Evolutionary conservation across 495 filamentous ascomycete species (phyloP), one percentile per base, ranked within the genome.

Genomic region (Neurospora hispaniola): DNA sequence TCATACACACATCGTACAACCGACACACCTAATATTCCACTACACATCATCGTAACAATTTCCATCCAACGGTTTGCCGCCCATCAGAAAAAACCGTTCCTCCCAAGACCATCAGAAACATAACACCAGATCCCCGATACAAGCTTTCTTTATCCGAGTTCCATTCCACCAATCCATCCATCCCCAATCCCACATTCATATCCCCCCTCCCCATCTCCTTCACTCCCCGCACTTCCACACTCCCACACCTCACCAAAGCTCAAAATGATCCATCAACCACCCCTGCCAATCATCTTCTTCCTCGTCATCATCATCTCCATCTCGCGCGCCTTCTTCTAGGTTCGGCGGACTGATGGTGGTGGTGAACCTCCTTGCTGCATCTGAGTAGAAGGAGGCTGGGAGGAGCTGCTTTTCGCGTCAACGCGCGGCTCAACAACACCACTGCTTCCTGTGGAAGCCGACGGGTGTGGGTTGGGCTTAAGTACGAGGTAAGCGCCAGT

Each of bases 261-360:
- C 54, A 62, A 62, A 62, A 6, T 62, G 54, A 62, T 62, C 54
- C 31, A 62, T 54, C 41, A 71, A 12, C 70, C 70, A 46, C 70
- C 43, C 70, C 70, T 16, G 23, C 70, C 70, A 54, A 71, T 54
- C 70, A 42, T 46, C 70, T 71, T 71, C 70, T 40, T 42, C 70
- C 2, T 54, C 42, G 6, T 42, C 38, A 16, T 44, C 39, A 39
- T 39, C 39, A 39, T 39, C 27, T 2, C 27, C 39, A 39, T 9
- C 39, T 0, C 5, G 35, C 4, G 35, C 35, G 2, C 35, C 18
- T 31, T 71, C 41, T 12, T 71, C 41, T 12, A 44, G 10, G 70
- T 27, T 27, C 38, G 42, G 27, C 20, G 70, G 27, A 42, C 70
- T 11, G 42, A 42, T 16, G 9, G 27, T 12, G 42, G 42, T 11